Percentiles rank a stretch among this genome's conserved stretches.
These are phyloP conservation scores for Scalesia atractyloides DNA, from an alignment of 129 eudicot species.

Conservation along the genomic window DNA sequence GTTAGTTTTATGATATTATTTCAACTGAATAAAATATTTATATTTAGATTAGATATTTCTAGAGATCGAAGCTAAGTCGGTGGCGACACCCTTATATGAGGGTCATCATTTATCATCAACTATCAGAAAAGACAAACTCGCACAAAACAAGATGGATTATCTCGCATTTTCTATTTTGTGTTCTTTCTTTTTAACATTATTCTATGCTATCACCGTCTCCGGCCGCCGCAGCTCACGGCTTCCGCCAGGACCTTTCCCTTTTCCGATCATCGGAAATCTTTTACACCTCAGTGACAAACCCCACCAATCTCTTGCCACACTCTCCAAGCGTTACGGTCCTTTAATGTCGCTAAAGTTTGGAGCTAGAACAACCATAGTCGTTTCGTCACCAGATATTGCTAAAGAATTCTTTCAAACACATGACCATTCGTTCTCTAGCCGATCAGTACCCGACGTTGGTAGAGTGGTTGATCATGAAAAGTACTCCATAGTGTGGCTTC, in stretches of 20 bases:
- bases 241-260: conserved; percentile 60
- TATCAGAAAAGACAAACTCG: not conserved
- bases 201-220: not conserved
- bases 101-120: not conserved
- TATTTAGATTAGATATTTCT: no score
- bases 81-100: not conserved
- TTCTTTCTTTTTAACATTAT: conserved; percentile 1
- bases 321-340: conserved; percentile 56
- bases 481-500: conserved; percentile 45
- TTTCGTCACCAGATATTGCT: conserved; percentile 51
- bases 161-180: not conserved
- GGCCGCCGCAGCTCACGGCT: conserved; percentile 33
- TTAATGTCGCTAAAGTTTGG: conserved; percentile 55
- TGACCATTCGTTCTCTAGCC: conserved; percentile 37
- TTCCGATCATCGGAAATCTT: conserved; percentile 59
- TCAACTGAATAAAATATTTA: no score
- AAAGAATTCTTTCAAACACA: conserved; percentile 45
- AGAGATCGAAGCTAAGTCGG: no score
- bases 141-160: conserved; percentile 24
- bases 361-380: conserved; percentile 36
- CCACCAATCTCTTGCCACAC: conserved; percentile 51
- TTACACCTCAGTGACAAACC: conserved; percentile 49
- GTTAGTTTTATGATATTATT: no score
- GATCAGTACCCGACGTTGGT: conserved; percentile 28
- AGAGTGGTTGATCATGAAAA: conserved; percentile 23